A percentile compares a stretch with the other conserved stretches of the same genome.
These are phyloP conservation scores for Eucalyptus regnans DNA, from an alignment of 345 rosid species.

Conservation along the genomic window DNA sequence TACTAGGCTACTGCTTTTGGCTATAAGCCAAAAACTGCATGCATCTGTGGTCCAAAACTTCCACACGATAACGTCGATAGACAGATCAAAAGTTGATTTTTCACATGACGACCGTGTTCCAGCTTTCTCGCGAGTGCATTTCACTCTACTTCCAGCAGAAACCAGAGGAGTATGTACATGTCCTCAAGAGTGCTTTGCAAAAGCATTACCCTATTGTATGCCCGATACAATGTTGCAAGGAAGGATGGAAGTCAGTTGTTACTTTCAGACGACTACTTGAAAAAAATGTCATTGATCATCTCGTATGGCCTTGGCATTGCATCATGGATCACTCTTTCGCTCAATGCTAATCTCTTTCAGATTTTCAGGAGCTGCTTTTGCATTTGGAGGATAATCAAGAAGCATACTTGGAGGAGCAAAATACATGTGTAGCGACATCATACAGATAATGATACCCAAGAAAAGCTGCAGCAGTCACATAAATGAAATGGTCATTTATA, in stretches of 20 bases:
- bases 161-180: not conserved
- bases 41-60: not conserved
- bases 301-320: not conserved
- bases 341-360: conserved; percentile 48
- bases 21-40: not conserved
- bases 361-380: conserved; percentile 38
- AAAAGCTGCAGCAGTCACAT: conserved; percentile 59
- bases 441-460: conserved; percentile 83
- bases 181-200: not conserved
- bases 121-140: not conserved
- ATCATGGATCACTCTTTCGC: conserved; percentile 36
- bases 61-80: not conserved
- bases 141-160: not conserved
- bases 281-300: not conserved
- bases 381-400: conserved; percentile 39
- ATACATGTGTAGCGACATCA: conserved; percentile 95
- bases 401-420: conserved; percentile 73
- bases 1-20: not conserved
- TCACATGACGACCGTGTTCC: not conserved
- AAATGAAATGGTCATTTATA: not conserved
- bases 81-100: not conserved
- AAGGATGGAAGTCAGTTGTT: not conserved
- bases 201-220: not conserved
- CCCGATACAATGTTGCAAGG: not conserved
- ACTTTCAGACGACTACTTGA: not conserved